phyloP scores from a whole-genome alignment of 192 early-diverging fungal genomes.

The Backusella sp. region DNA sequence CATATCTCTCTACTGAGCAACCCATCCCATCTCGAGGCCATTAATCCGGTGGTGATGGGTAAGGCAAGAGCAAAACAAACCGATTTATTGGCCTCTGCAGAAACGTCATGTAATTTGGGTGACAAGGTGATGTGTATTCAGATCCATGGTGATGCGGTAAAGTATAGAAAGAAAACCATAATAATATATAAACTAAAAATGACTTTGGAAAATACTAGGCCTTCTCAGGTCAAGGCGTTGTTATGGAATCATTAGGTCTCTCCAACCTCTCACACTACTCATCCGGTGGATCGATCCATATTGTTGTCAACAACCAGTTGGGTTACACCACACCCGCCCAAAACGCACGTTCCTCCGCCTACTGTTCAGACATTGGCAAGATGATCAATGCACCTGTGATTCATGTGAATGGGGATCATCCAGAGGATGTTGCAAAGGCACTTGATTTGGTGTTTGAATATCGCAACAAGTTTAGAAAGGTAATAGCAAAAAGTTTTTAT shows the following conservation, averaged over 20 bases:
- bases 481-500: too few relatives aligned
- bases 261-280: slow-evolving; percentile 96
- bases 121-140: slow-evolving; percentile 94
- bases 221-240: slow-evolving; percentile 86
- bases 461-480: slow-evolving; percentile 88
- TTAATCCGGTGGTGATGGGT: slow-evolving; percentile 95
- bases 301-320: slow-evolving; percentile 98
- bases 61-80: slow-evolving; percentile 96
- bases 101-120: slow-evolving; percentile 78
- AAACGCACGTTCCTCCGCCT: slow-evolving; percentile 89
- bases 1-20: slow-evolving; percentile 93
- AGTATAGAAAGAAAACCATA: slow-evolving; percentile 41
- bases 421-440: slow-evolving; percentile 89
- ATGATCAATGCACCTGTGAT: slow-evolving; percentile 95
- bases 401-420: slow-evolving; percentile 95
- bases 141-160: slow-evolving; percentile 90
- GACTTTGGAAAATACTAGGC: slow-evolving; percentile 48
- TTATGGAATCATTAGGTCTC: slow-evolving; percentile 93
- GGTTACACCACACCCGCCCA: slow-evolving; percentile 96
- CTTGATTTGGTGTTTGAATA: slow-evolving; percentile 86
- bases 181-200: too few relatives aligned
- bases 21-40: slow-evolving; percentile 96
- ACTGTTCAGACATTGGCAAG: slow-evolving; percentile 94
- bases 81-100: slow-evolving; percentile 59
- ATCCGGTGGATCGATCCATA: slow-evolving; percentile 92